phyloP scores from a whole-genome alignment of 2,329 filamentous ascomycete species.

The Paracamarosporium sp. region DNA sequence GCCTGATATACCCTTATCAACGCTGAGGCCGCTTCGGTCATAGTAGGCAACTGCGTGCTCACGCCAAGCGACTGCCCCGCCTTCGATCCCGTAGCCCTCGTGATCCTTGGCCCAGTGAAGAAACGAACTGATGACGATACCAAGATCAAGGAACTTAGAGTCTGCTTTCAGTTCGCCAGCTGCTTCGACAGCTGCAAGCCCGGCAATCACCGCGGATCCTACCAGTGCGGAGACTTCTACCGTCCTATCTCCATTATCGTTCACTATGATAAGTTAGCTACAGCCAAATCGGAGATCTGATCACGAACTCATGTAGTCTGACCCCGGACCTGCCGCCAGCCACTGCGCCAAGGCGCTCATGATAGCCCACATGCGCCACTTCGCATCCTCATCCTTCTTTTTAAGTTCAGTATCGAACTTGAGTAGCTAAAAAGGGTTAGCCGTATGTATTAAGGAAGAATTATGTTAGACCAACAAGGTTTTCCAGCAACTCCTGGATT shows the following conservation, averaged over 20 bases:
- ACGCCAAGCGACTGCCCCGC: slow-evolving; percentile 13
- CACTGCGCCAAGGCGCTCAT: slow-evolving; percentile 22
- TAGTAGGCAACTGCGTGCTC: slow-evolving; percentile 17
- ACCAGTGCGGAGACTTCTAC: slow-evolving; percentile 15
- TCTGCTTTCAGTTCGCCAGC: slow-evolving; percentile 23
- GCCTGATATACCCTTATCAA: slow-evolving; percentile 10
- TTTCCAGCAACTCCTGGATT: slow-evolving; percentile 22
- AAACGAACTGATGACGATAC: slow-evolving; percentile 24
- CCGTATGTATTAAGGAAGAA: background rate
- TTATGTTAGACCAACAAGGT: slow-evolving; percentile 5
- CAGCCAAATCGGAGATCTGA: background rate
- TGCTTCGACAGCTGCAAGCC: slow-evolving; percentile 17
- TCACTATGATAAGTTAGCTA: slow-evolving; percentile 6
- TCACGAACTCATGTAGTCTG: slow-evolving; percentile 1
- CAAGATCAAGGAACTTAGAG: slow-evolving; percentile 23
- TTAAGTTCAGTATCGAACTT: slow-evolving; percentile 16
- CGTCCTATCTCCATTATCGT: slow-evolving; percentile 18
- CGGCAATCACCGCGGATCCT: slow-evolving; percentile 24
- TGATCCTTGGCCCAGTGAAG: slow-evolving; percentile 18
- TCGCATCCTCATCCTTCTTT: slow-evolving; percentile 14
- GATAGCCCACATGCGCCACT: slow-evolving; percentile 15
- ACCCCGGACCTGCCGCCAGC: slow-evolving; percentile 12
- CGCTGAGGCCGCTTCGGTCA: slow-evolving; percentile 13
- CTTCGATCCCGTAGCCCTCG: slow-evolving; percentile 23
- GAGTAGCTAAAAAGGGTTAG: slow-evolving; percentile 3